Base-by-base conservation (phyloP, 306 rosid species). In the Fagus crenata region DNA sequence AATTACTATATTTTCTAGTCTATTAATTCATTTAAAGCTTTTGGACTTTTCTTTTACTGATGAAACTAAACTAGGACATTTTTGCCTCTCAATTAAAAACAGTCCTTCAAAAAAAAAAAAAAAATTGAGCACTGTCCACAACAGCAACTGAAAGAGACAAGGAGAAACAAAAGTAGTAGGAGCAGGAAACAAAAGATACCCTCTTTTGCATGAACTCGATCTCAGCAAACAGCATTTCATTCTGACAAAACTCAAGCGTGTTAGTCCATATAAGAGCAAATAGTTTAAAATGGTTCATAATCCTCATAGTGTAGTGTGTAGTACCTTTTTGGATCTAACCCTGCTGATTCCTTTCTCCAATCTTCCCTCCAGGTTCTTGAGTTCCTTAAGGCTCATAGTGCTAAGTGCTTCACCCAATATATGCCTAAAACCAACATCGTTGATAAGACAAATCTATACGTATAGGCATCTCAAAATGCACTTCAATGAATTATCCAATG, bases 171-270 rank as follows among this genome's bases (percentile, higher is more conserved):
- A 54, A 80, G 32, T 35, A 32, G 11, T 32, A 71, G 32, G 0
- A 6, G 31, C 49, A 37, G 37, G 69, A 85, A 39, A 60, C 0
- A 31, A 68, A 73, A 42, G 33, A 59, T 91, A 95, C 98, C 96
- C 97, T 87, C 55, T 95, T 95, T 77, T 92, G 97, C 98, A 92
- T 95, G 85, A 85, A 92, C 85, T 90, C 97, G 36, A 95, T 89
- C 69, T 95, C 97, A 32, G 95, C 91, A 46, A 85, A 84, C 82
- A 95, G 80, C 43, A 89, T 82, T 83, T 95, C 98, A 69, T 95
- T 89, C 98, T 94, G 88, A 18, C 6, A 76, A 49, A 36, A 39
- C 6, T 63, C 7, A 5, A 51, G 32, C 58, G 53, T 1, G 49
- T 77, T 32, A 83, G 79, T 80, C 61, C 72, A 69, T 53, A 28